phyloP scores from a whole-genome alignment of 208 protist genomes.

The Trypanosoma theileri region DNA sequence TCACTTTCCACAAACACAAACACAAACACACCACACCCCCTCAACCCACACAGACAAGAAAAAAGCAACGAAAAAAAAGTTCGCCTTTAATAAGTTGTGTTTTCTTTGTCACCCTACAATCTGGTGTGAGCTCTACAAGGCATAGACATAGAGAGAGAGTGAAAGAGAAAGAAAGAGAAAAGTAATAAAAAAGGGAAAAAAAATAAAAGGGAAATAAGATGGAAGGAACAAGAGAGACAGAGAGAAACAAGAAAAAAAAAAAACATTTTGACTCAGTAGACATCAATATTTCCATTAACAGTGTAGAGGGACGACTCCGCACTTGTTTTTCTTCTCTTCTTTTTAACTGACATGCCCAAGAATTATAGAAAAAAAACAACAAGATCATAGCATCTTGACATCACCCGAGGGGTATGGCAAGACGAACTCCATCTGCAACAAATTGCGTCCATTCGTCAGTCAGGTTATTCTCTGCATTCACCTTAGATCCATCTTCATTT shows the following conservation, averaged over 20 bases:
- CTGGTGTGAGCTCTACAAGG: too few relatives aligned
- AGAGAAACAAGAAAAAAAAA: conserved; percentile 15
- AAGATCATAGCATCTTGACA: neutral
- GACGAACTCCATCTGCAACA: conserved; percentile 3
- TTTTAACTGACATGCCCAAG: conserved; percentile 4
- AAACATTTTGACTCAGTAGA: neutral
- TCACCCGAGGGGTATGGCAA: conserved; percentile 20
- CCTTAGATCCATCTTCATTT: neutral
- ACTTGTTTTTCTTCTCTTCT: neutral
- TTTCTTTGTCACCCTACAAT: too few relatives aligned
- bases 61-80: neutral
- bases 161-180: too few relatives aligned
- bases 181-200: neutral
- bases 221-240: conserved; percentile 3
- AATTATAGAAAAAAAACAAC: conserved; percentile 1
- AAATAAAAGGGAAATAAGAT: conserved; percentile 9
- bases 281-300: too few relatives aligned
- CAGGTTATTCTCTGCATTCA: neutral
- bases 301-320: too few relatives aligned
- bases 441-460: conserved; percentile 15
- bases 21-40: neutral
- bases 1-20: too few relatives aligned
- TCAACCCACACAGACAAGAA: neutral
- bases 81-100: neutral
- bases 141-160: too few relatives aligned